These are phyloP conservation scores for Penicillium pancosmium DNA, from an alignment of 495 filamentous ascomycete genomes.

Conservation along the genomic window DNA sequence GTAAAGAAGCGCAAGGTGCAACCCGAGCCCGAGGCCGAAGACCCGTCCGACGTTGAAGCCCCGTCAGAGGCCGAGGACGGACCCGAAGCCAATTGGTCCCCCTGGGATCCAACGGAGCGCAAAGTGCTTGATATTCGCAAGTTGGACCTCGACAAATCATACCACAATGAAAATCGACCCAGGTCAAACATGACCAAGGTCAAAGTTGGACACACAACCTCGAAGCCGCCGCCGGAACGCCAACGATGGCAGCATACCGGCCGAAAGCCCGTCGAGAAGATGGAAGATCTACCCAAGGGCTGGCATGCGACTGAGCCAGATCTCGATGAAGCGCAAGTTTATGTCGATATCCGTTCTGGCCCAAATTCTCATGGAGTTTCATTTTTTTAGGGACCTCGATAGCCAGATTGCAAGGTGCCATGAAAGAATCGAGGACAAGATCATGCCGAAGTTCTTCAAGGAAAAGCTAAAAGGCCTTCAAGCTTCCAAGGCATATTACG, in stretches of 20 bases:
- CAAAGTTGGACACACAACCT: background rate
- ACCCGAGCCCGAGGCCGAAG: background rate
- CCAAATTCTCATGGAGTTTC: too few species aligned
- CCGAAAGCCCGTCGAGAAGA: background rate
- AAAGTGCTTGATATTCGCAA: background rate
- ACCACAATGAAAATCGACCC: background rate
- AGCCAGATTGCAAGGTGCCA: constrained; percentile 12
- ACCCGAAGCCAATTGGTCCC: background rate
- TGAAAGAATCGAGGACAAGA: constrained; percentile 7
- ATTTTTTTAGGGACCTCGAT: constrained; percentile 1
- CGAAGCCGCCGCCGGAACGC: background rate
- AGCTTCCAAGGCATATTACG: background rate
- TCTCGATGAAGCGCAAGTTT: constrained; percentile 4
- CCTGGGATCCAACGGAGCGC: background rate
- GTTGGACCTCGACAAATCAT: background rate
- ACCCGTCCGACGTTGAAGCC: background rate
- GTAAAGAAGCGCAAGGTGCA: background rate
- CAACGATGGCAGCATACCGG: background rate
- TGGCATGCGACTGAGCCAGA: constrained; percentile 14
- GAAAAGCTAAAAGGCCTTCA: background rate
- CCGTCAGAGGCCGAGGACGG: background rate
- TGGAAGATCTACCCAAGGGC: constrained; percentile 1
- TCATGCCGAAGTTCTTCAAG: constrained; percentile 5
- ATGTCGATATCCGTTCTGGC: too few species aligned
- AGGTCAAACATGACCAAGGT: background rate